Conservation (phyloP, 1,284 basidiomycete genomes). For the Ustilago vetiveriae region DNA sequence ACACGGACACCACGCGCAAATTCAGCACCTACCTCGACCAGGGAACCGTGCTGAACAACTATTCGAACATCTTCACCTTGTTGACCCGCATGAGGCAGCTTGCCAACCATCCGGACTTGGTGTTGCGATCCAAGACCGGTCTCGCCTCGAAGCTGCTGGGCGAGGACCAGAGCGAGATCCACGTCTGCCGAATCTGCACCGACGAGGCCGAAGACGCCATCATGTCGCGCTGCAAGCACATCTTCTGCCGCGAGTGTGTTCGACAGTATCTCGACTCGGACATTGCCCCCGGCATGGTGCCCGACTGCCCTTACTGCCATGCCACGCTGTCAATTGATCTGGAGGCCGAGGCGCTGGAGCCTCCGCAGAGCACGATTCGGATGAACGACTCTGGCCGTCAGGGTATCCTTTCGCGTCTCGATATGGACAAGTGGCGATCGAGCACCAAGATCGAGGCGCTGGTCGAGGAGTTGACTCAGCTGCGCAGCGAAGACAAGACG, state of each 20-base stretch:
- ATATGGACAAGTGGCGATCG: constrained; percentile 89
- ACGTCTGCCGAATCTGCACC: constrained; percentile 87
- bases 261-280: constrained; percentile 85
- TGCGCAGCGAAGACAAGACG: constrained; percentile 84
- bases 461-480: constrained; percentile 88
- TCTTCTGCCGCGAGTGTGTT: constrained; percentile 90
- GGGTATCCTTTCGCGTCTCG: constrained; percentile 89
- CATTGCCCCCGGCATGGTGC: constrained; percentile 72
- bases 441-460: constrained; percentile 97
- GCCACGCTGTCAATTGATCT: constrained; percentile 91
- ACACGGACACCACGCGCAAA: constrained; percentile 89
- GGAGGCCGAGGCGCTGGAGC: constrained; percentile 87
- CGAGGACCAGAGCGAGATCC: constrained; percentile 59
- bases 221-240: constrained; percentile 81
- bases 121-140: constrained; percentile 82
- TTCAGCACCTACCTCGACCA: constrained; percentile 90
- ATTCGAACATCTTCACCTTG: constrained; percentile 70
- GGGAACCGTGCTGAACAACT: constrained; percentile 76
- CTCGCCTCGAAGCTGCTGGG: constrained; percentile 55
- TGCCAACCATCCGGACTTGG: constrained; percentile 80
- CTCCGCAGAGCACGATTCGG: constrained; percentile 72
- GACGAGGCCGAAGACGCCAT: constrained; percentile 98
- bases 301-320: constrained; percentile 95
- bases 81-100: constrained; percentile 67
- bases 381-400: constrained; percentile 74